Evolutionary conservation across 1,139 yeast species (phyloP), one percentile per base, ranked within the genome.

Genomic region (Keqinozyma sinolaborantium): DNA sequence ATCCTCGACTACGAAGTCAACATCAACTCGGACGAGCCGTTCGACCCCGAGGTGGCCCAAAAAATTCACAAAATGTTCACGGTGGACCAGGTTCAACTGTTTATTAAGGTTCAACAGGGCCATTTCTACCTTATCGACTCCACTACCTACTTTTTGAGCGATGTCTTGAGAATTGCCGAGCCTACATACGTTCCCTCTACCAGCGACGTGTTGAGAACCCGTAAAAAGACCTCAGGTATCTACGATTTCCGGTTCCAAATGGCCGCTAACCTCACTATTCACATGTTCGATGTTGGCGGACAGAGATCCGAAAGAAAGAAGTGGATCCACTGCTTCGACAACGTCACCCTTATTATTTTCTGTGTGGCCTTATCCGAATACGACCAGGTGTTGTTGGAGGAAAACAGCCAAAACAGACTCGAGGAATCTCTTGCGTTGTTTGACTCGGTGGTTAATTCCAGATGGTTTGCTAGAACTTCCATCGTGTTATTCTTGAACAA

Each of bases 301-400:
- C 97, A 88, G 59, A 67, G 97, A 47, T 80, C 92, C 2, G 97
- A 88, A 60, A 77, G 97, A 33, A 86, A 86, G 51, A 88, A 88
- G 56, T 88, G 97, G 97, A 88, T 88, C 44, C 95, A 88, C 58
- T 88, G 96, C 53, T 88, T 88, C 50, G 95, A 88, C 57, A 87
- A 88, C 48, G 97, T 88, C 21, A 84, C 96, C 0, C 68, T 85
- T 31, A 84, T 88, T 30, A 86, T 88, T 36, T 88, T 87, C 55
- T 87, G 96, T 57, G 95, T 87, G 14, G 90, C 97, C 0, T 62
- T 88, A 32, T 81, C 92, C 2, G 97, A 88, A 55, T 88, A 88
- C 50, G 96, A 88, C 57, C 96, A 87, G 58, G 84, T 79, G 2
- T 60, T 88, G 36, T 58, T 85, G 33, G 97, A 88, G 57, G 95